Conservation (phyloP, 78 protist species). For the Neovahlkampfia damariscottae region DNA sequence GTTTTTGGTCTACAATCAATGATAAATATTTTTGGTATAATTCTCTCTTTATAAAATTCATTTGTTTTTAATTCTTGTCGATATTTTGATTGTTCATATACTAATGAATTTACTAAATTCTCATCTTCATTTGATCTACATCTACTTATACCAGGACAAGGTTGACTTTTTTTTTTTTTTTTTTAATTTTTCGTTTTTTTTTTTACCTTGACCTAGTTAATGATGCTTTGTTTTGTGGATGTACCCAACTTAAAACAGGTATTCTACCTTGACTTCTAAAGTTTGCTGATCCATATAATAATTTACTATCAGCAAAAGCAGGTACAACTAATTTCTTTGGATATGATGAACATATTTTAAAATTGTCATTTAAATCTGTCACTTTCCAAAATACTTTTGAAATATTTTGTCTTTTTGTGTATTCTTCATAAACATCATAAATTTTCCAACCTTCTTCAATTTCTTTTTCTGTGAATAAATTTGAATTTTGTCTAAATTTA, state of each 20-base stretch:
- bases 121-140: conserved; percentile 43
- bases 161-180: too few species aligned
- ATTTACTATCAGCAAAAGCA: background rate
- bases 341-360: conserved; percentile 1
- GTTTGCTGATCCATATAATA: background rate
- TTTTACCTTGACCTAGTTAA: background rate
- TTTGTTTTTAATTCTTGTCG: background rate
- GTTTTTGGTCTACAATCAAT: conserved; percentile 58
- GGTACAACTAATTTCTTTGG: conserved; percentile 9
- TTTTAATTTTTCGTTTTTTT: too few species aligned
- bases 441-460: too few species aligned
- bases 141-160: conserved; percentile 36
- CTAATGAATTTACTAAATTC: conserved; percentile 23
- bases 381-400: too few species aligned
- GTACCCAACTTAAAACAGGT: conserved; percentile 24
- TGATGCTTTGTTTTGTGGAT: background rate
- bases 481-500: too few species aligned
- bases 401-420: too few species aligned
- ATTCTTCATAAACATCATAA: too few species aligned
- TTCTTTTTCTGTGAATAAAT: too few species aligned
- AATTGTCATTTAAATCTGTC: background rate
- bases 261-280: background rate
- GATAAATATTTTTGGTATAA: conserved; percentile 13
- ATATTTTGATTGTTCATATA: background rate
- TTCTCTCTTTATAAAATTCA: conserved; percentile 7